Percentiles rank a stretch among this genome's conserved stretches.
Evolutionary conservation across 768 basidiomycete species (phyloP).

Genomic region (Lactarius vividus): DNA sequence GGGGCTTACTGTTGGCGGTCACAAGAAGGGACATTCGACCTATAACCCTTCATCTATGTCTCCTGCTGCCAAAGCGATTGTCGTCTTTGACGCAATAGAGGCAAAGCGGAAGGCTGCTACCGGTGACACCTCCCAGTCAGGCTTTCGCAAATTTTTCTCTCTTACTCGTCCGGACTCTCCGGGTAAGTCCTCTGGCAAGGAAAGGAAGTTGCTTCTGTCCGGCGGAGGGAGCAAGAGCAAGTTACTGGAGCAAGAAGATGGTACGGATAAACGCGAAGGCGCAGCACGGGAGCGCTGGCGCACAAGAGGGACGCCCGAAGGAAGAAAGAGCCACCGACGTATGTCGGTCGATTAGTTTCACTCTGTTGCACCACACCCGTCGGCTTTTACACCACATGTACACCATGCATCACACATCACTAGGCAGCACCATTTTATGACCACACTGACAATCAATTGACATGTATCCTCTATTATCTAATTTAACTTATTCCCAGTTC

Average conservation of each 20-base stretch:
- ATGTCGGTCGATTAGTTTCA: slow-evolving; percentile 24
- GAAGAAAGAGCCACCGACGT: slow-evolving; percentile 19
- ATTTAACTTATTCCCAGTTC: not conserved
- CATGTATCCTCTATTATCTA: slow-evolving; percentile 12
- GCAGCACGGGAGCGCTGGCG: slow-evolving; percentile 23
- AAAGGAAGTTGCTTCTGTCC: not conserved
- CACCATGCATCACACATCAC: not conserved
- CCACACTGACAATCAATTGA: not conserved
- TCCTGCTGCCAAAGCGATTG: slow-evolving; percentile 60
- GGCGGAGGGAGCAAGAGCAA: slow-evolving; percentile 13
- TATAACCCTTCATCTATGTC: slow-evolving; percentile 48
- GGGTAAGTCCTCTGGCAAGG: slow-evolving; percentile 12
- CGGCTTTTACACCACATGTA: not conserved
- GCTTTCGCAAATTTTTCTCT: slow-evolving; percentile 31
- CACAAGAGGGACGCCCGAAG: slow-evolving; percentile 12
- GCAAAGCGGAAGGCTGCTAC: slow-evolving; percentile 39
- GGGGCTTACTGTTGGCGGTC: slow-evolving; percentile 20
- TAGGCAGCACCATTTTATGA: slow-evolving; percentile 1
- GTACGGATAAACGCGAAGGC: slow-evolving; percentile 12
- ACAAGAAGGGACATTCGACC: slow-evolving; percentile 35
- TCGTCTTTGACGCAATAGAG: slow-evolving; percentile 56
- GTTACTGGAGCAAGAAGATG: slow-evolving; percentile 22
- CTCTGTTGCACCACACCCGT: not conserved
- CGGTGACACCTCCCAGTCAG: slow-evolving; percentile 32
- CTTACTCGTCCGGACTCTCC: slow-evolving; percentile 25